Evolutionary conservation across 164 flowering plant species (phyloP).

Genomic region (Sextonia rubra): DNA sequence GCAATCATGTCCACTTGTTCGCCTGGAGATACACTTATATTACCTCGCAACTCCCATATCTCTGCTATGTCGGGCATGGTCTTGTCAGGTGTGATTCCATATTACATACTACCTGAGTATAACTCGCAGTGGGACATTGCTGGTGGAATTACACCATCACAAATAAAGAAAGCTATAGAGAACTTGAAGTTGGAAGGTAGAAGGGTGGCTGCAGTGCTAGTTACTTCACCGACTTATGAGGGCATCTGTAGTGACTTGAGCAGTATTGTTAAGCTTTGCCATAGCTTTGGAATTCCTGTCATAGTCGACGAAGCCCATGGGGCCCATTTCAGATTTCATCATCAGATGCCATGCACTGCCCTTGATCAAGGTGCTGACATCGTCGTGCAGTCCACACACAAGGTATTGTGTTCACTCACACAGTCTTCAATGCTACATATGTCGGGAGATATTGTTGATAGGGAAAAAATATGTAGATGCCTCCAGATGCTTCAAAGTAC

Average conservation of each 20-base stretch:
- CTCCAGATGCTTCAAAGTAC: slow-evolving; percentile 56
- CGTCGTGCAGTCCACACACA: slow-evolving; percentile 53
- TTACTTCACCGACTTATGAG: slow-evolving; percentile 52
- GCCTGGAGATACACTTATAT: slow-evolving; percentile 44
- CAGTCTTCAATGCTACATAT: slow-evolving; percentile 55
- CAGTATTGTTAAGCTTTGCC: slow-evolving; percentile 34
- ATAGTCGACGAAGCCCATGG: slow-evolving; percentile 64
- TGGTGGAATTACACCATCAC: slow-evolving; percentile 32
- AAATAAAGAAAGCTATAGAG: slow-evolving; percentile 38
- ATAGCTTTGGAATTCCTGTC: slow-evolving; percentile 35
- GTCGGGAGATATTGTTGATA: slow-evolving; percentile 43
- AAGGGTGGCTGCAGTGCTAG: slow-evolving; percentile 38
- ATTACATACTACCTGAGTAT: slow-evolving; percentile 44
- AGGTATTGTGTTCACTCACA: slow-evolving; percentile 49
- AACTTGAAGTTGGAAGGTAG: slow-evolving; percentile 37
- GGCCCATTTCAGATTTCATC: slow-evolving; percentile 51
- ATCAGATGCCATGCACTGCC: slow-evolving; percentile 36
- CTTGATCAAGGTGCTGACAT: slow-evolving; percentile 54
- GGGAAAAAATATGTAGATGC: slow-evolving; percentile 38
- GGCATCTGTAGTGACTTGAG: slow-evolving; percentile 44
- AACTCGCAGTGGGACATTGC: slow-evolving; percentile 42
- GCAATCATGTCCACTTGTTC: slow-evolving; percentile 57
- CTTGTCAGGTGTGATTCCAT: slow-evolving; percentile 44
- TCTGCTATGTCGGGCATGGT: slow-evolving; percentile 53
- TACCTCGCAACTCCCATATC: slow-evolving; percentile 45